A percentile compares a stretch with the other conserved stretches of the same genome.
Evolutionary conservation across 1,284 basidiomycete genomes (phyloP).

Genomic region (Sporisorium graminicola): DNA sequence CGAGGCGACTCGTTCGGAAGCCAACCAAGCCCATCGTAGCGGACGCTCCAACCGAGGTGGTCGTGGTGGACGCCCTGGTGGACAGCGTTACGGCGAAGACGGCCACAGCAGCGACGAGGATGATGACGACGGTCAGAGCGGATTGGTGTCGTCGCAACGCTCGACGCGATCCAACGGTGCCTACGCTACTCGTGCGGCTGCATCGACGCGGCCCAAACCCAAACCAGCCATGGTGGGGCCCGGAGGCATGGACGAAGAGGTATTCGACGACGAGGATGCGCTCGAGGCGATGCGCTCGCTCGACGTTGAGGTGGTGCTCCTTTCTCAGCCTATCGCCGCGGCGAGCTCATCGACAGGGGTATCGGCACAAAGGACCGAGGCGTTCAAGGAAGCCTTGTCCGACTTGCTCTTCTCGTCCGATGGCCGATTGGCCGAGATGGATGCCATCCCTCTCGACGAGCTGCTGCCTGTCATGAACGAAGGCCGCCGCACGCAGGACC

Average conservation of each 20-base stretch:
- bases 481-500: slow-evolving; percentile 77
- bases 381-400: slow-evolving; percentile 75
- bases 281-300: slow-evolving; percentile 58
- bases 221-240: slow-evolving; percentile 42
- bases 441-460: slow-evolving; percentile 77
- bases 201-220: slow-evolving; percentile 17
- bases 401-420: slow-evolving; percentile 73
- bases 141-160: slow-evolving; percentile 26
- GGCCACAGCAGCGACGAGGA: slow-evolving; percentile 45
- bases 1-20: slow-evolving; percentile 74
- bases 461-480: slow-evolving; percentile 84
- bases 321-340: slow-evolving; percentile 24
- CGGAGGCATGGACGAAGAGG: slow-evolving; percentile 42
- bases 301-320: slow-evolving; percentile 37
- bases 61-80: slow-evolving; percentile 34
- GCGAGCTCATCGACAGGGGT: slow-evolving; percentile 20
- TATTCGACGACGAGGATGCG: slow-evolving; percentile 49
- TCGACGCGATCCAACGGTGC: slow-evolving; percentile 48
- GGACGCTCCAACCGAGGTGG: slow-evolving; percentile 51
- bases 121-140: slow-evolving; percentile 44
- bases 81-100: slow-evolving; percentile 47
- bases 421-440: slow-evolving; percentile 73
- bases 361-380: slow-evolving; percentile 36
- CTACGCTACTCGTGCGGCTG: slow-evolving; percentile 57
- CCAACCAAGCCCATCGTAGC: slow-evolving; percentile 70